Percentiles rank a stretch among this genome's conserved stretches.
Evolutionary conservation across 495 filamentous ascomycete genomes (phyloP).

Genomic region (Penicillium manginii): DNA sequence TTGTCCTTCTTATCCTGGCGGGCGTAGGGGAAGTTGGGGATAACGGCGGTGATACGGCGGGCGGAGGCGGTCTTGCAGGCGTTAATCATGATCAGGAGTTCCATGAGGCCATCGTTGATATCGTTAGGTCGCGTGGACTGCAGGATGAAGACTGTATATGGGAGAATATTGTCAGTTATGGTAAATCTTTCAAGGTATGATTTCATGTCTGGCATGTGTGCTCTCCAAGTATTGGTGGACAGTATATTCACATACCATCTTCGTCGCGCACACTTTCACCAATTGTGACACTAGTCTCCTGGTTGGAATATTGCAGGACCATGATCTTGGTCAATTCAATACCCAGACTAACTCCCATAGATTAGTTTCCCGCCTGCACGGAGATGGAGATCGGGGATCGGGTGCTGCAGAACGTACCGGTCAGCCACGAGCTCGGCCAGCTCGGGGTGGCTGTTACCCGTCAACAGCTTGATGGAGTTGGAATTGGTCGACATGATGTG

Average conservation of each 20-base stretch:
- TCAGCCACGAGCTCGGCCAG: slow-evolving; percentile 89
- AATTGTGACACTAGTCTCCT: slow-evolving; percentile 95
- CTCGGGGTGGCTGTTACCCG: slow-evolving; percentile 92
- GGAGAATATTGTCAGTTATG: neutral
- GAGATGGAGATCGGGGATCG: no score
- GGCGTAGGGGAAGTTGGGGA: slow-evolving; percentile 98
- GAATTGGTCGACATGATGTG: slow-evolving; percentile 77
- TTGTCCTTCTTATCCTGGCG: slow-evolving; percentile 99
- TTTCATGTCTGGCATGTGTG: slow-evolving; percentile 4
- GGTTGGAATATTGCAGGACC: slow-evolving; percentile 95
- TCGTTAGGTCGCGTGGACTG: slow-evolving; percentile 95
- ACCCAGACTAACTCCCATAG: slow-evolving; percentile 65
- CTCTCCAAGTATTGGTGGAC: no score
- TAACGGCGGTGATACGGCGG: slow-evolving; percentile 86
- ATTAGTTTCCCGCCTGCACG: slow-evolving; percentile 12
- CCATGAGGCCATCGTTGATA: slow-evolving; percentile 98
- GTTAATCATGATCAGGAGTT: slow-evolving; percentile 98
- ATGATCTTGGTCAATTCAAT: slow-evolving; percentile 93
- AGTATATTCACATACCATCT: slow-evolving; percentile 64
- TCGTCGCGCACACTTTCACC: slow-evolving; percentile 96
- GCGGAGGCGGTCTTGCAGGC: slow-evolving; percentile 97
- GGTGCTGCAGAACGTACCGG: slow-evolving; percentile 55
- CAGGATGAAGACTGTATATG: slow-evolving; percentile 80
- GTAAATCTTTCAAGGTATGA: slow-evolving; percentile 6
- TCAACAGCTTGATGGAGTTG: slow-evolving; percentile 96